phyloP scores from a whole-genome alignment of 2,329 filamentous ascomycete genomes.

The Aspergillus pseudoglaucus region DNA sequence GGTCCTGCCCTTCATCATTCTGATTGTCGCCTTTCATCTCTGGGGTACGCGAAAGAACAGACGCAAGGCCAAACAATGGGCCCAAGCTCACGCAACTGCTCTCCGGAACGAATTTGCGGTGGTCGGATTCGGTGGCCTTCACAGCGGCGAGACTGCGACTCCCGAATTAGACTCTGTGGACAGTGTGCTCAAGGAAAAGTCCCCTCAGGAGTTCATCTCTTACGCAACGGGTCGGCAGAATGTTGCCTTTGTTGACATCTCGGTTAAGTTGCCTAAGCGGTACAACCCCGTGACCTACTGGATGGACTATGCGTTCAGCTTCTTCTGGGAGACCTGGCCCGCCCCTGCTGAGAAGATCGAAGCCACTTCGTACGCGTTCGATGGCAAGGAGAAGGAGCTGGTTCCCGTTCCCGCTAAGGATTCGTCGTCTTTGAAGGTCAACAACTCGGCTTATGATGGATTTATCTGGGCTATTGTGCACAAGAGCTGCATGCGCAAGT shows the following conservation, averaged over 20 bases:
- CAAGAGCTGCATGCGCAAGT: slow-evolving; percentile 85
- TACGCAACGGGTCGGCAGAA: slow-evolving; percentile 93
- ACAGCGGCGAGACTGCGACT: slow-evolving; percentile 27
- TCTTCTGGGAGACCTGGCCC: slow-evolving; percentile 73
- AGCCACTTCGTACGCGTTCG: slow-evolving; percentile 77
- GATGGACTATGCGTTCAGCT: slow-evolving; percentile 62
- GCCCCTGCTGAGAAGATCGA: slow-evolving; percentile 67
- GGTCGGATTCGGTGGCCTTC: slow-evolving; percentile 66
- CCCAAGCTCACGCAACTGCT: slow-evolving; percentile 63
- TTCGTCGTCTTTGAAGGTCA: slow-evolving; percentile 51
- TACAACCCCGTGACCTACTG: slow-evolving; percentile 69
- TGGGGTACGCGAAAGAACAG: slow-evolving; percentile 76
- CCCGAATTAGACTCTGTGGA: slow-evolving; percentile 46
- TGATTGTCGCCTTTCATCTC: slow-evolving; percentile 73
- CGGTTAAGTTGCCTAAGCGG: slow-evolving; percentile 72
- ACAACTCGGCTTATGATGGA: slow-evolving; percentile 65
- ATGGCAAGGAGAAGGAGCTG: slow-evolving; percentile 78
- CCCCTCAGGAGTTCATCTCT: slow-evolving; percentile 74
- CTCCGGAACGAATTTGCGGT: slow-evolving; percentile 77
- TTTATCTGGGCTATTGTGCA: slow-evolving; percentile 96
- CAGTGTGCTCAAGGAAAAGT: slow-evolving; percentile 73
- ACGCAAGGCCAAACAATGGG: slow-evolving; percentile 72
- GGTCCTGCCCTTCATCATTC: slow-evolving; percentile 66
- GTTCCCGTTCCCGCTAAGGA: slow-evolving; percentile 58
- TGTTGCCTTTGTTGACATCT: slow-evolving; percentile 81